These are phyloP conservation scores for Heliamphora exappendiculata DNA, from an alignment of 148 eudicot species.

Conservation along the genomic window DNA sequence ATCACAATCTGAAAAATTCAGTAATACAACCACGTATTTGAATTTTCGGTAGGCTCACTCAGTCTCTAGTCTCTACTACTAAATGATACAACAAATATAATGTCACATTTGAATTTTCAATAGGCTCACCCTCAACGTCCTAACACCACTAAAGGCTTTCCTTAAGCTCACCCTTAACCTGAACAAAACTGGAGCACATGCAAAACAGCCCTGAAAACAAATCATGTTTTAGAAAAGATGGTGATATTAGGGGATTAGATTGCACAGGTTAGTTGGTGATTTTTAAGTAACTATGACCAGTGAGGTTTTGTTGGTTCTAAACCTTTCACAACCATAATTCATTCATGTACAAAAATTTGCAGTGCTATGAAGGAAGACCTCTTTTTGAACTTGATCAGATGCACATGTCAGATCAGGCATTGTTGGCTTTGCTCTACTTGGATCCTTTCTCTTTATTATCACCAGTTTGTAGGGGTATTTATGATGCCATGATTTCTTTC, in stretches of 20 bases:
- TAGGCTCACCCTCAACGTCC: too few species aligned
- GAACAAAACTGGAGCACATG: conserved; percentile 91
- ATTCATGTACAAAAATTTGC: conserved; percentile 14
- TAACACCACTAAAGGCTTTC: too few species aligned
- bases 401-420: conserved; percentile 87
- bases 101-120: too few species aligned
- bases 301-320: not conserved
- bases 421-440: conserved; percentile 81
- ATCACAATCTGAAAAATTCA: too few species aligned
- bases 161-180: too few species aligned
- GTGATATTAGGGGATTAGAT: conserved; percentile 95
- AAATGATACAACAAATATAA: too few species aligned
- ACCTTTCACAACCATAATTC: not conserved
- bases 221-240: conserved; percentile 91
- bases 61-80: too few species aligned
- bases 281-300: not conserved
- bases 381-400: conserved; percentile 82
- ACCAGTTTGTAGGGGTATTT: conserved; percentile 81
- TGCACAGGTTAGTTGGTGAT: conserved; percentile 69
- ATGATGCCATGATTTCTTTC: not conserved
- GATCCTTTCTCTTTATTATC: conserved; percentile 97
- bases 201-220: conserved; percentile 76
- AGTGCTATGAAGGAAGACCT: conserved; percentile 96
- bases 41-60: too few species aligned
- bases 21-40: too few species aligned